Percentiles rank a stretch among this genome's conserved stretches.
These are phyloP conservation scores for Brassica nigra DNA, from an alignment of 345 rosid genomes.

Conservation along the genomic window DNA sequence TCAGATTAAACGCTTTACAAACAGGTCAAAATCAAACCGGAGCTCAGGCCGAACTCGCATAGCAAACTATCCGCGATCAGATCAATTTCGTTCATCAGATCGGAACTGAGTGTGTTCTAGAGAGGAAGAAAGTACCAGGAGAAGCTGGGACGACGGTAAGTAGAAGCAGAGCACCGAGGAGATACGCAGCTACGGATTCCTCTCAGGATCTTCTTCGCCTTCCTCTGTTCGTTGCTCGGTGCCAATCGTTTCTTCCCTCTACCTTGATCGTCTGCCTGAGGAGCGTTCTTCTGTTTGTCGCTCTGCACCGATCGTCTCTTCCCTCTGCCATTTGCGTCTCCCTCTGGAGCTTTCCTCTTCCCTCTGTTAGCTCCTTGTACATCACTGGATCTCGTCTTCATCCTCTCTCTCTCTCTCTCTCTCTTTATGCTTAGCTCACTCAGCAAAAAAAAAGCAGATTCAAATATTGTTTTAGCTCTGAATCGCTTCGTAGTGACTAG, in stretches of 20 bases:
- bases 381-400: conserved; percentile 31
- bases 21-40: conserved; percentile 21
- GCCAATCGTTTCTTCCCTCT: conserved; percentile 20
- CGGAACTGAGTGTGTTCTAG: not conserved
- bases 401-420: conserved; percentile 29
- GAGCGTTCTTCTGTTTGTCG: conserved; percentile 10
- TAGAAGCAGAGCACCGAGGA: conserved; percentile 53
- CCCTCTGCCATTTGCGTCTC: conserved; percentile 33
- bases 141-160: conserved; percentile 46
- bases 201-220: conserved; percentile 55
- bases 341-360: conserved; percentile 34
- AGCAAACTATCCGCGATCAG: not conserved
- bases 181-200: conserved; percentile 78
- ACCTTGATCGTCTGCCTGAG: conserved; percentile 7
- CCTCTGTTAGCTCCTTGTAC: conserved; percentile 20
- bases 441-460: not conserved
- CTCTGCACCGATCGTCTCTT: conserved; percentile 28
- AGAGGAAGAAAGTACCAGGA: conserved; percentile 51
- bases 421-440: not conserved
- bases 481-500: conserved; percentile 12
- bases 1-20: conserved; percentile 9
- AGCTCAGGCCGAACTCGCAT: conserved; percentile 9
- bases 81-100: not conserved
- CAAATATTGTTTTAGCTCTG: conserved; percentile 28
- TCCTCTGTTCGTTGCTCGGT: conserved; percentile 35